Base-by-base conservation (phyloP, 2,329 filamentous ascomycete species). In the Lachnellula willkommii region DNA sequence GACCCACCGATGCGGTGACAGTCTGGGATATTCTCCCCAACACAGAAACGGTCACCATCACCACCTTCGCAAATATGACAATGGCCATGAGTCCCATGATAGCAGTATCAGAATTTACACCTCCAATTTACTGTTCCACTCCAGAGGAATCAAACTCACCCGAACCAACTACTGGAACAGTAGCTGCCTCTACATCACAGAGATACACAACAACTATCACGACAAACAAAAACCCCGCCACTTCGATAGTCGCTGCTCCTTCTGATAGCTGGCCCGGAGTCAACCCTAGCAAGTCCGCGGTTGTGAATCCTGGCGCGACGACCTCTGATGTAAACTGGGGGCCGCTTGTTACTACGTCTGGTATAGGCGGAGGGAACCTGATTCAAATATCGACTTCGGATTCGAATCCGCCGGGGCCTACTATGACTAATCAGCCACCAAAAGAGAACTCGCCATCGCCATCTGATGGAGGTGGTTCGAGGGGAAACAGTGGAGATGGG, bases 31-130 rank as follows among this genome's bases (percentile, higher is more conserved):
- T 68, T 17, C 22, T 63, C 11, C 63, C 65, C 15, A 68, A 67
- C 45, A 65, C 65, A 1, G 65, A 53, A 14, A 67, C 64, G 20
- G 53, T 62, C 9, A 66, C 60, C 1, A 9, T 64, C n/a, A 64
- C 65, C 4, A n/a, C 61, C 12, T 57, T 46, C n/a, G 47, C 47
- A 8, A 62, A 63, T 51, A 22, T 43, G 2, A 56, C 63, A 12
- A 54, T 51, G 9, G 54, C 60, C 6, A 58, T 20, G 20, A 20
- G 20, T 20, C 20, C 20, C 20, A 20, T 58, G n/a, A 46, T 39
- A 5, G 12, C 35, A 24, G 42, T 50, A 8, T 58, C 64, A 28
- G 65, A 68, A 55, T 64, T 65, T 36, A 68, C 63, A 1, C 63
- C 63, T 7, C 65, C 66, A 49, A 22, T 42, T 11, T 61, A 62